Base-by-base conservation (phyloP, 306 rosid genomes). In the Trichosanthes truncata region DNA sequence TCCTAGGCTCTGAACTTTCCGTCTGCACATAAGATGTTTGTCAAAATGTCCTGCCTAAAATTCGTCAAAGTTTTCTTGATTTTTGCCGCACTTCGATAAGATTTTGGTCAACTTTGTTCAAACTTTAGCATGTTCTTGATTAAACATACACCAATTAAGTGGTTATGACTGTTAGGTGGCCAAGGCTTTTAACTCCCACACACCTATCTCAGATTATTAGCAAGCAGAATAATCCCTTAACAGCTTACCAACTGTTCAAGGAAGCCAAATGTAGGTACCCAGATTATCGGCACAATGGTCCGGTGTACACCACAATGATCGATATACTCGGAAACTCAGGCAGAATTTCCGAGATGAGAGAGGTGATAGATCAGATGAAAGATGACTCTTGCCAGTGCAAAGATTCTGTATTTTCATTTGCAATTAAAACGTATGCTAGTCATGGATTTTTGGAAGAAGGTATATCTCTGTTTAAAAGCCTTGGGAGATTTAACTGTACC, bases 231-330 rank as follows among this genome's bases (percentile, higher is more conserved):
- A 84, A 84, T n/a, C 86, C 87, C 33, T 84, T 80, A 35, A 80
- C 80, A 3, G 87, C 89, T 51, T 79, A 84, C 14, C 80, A 77
- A 26, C 12, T 87, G 41, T 87, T 82, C 45, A 87, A 35, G 56
- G 84, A 87, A 82, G 89, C 84, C 46, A 83, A 74, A 45, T 25
- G 31, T 51, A 82, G 53, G 72, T 87, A 82, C 84, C 87, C 83
- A 15, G 72, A 74, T 84, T 87, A 86, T 82, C 84, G 65, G 21
- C 87, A 84, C 74, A 87, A 87, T 21, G 89, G 89, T 38, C 87
- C 84, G 1, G 86, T 84, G 14, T 87, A 87, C 7, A 83, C 81
- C 36, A 61, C 86, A 79, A 80, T 87, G 84, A 84, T 87, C 46
- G 15, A 60, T 18, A 80, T 87, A 21, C 85, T 87, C 1, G 84